These are phyloP conservation scores for Capsella rubella DNA, from an alignment of 441 rosid genomes.

Conservation along the genomic window DNA sequence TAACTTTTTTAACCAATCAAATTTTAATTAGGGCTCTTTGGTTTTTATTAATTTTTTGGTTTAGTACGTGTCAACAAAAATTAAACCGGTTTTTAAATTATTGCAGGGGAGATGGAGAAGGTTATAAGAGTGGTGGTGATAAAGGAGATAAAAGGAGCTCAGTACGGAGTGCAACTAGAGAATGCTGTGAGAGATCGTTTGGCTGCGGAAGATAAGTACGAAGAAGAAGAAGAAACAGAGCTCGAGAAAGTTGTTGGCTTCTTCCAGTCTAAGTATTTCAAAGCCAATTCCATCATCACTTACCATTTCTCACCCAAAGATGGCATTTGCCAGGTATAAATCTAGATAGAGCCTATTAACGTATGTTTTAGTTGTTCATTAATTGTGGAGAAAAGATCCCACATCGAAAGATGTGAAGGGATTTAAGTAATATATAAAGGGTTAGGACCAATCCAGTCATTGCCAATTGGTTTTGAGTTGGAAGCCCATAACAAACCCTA, in stretches of 20 bases:
- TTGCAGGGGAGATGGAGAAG: slow-evolving; percentile 74
- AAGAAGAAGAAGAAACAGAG: slow-evolving; percentile 88
- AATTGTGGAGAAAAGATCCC: too few species aligned
- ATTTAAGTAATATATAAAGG: too few species aligned
- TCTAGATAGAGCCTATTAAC: neutral
- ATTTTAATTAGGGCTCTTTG: neutral
- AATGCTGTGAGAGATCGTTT: slow-evolving; percentile 74
- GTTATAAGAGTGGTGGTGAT: slow-evolving; percentile 81
- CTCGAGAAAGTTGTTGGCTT: slow-evolving; percentile 77
- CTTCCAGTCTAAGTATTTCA: slow-evolving; percentile 87
- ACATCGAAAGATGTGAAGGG: too few species aligned
- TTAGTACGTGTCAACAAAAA: neutral
- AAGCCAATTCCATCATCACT: slow-evolving; percentile 69
- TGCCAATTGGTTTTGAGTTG: too few species aligned
- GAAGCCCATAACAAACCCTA: too few species aligned
- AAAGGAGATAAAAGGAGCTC: slow-evolving; percentile 87
- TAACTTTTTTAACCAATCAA: slow-evolving; percentile 32
- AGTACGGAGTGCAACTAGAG: slow-evolving; percentile 82
- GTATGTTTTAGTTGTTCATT: neutral
- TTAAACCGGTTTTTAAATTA: slow-evolving; percentile 4
- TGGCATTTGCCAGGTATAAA: slow-evolving; percentile 56
- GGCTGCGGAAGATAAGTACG: slow-evolving; percentile 80
- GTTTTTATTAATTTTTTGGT: neutral
- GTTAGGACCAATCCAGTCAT: too few species aligned
- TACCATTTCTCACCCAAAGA: slow-evolving; percentile 69